phyloP scores from a whole-genome alignment of 768 basidiomycete genomes.

The Wakefieldia striispora region DNA sequence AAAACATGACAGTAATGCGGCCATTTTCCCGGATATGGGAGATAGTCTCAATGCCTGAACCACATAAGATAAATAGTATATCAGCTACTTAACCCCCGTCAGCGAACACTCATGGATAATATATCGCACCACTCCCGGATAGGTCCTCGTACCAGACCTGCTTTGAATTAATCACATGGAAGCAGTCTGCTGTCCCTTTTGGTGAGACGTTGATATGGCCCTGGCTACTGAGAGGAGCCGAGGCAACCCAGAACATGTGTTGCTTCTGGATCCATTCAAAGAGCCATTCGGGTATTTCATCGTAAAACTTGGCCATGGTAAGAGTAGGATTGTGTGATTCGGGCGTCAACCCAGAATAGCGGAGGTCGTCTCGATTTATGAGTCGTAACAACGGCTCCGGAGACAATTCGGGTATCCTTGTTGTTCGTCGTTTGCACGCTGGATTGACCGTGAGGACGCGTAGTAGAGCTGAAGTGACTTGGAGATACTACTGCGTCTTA shows the following conservation, averaged over 20 bases:
- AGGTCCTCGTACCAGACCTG: slow-evolving; percentile 75
- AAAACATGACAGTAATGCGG: slow-evolving; percentile 61
- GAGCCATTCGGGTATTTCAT: slow-evolving; percentile 54
- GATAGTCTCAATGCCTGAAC: slow-evolving; percentile 56
- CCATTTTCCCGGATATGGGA: slow-evolving; percentile 64
- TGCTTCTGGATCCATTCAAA: slow-evolving; percentile 60
- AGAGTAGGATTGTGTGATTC: too few relatives aligned
- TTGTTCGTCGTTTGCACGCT: too few relatives aligned
- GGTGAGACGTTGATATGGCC: slow-evolving; percentile 70
- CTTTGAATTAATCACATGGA: slow-evolving; percentile 54
- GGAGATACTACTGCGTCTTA: too few relatives aligned
- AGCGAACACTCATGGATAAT: not conserved
- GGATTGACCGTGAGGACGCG: too few relatives aligned
- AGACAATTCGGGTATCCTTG: too few relatives aligned
- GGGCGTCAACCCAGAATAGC: too few relatives aligned
- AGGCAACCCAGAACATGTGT: slow-evolving; percentile 70
- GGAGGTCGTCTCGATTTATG: too few relatives aligned
- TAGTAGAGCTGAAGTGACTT: too few relatives aligned
- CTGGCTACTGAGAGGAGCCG: slow-evolving; percentile 54
- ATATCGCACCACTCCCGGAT: slow-evolving; percentile 54
- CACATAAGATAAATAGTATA: not conserved
- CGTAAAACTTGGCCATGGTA: slow-evolving; percentile 56
- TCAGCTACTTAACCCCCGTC: not conserved
- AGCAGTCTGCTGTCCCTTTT: slow-evolving; percentile 60
- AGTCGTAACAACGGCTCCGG: too few relatives aligned